These are phyloP conservation scores for Chamaecyparis obtusa DNA, from an alignment of 75 land plant species.

Conservation along the genomic window DNA sequence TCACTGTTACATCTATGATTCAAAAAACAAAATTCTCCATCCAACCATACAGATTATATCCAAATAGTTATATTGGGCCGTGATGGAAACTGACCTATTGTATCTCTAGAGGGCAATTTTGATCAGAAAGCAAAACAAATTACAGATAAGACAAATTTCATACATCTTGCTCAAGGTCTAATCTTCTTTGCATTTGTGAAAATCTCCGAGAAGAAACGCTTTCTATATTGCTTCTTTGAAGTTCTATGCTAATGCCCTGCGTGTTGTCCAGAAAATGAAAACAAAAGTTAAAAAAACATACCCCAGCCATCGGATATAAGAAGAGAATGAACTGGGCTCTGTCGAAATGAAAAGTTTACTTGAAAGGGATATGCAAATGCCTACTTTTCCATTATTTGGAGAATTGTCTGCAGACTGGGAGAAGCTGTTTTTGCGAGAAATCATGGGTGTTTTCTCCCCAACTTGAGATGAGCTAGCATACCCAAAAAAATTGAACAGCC, in stretches of 20 bases:
- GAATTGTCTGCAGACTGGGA: background rate
- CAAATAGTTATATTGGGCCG: background rate
- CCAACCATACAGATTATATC: background rate
- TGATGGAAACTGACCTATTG: background rate
- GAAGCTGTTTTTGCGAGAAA: background rate
- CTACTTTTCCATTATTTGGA: conserved; percentile 28
- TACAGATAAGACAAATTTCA: background rate
- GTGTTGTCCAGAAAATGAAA: conserved; percentile 10
- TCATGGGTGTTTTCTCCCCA: conserved; percentile 1
- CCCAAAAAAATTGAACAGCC: background rate
- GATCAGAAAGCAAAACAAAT: too few relatives aligned
- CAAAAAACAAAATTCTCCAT: background rate
- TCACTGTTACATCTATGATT: background rate
- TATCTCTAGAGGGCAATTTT: background rate
- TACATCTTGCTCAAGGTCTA: conserved; percentile 69
- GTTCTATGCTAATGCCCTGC: conserved; percentile 28
- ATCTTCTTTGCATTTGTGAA: conserved; percentile 44
- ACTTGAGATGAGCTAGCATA: conserved; percentile 2
- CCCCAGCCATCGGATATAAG: background rate
- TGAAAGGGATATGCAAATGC: conserved; percentile 2
- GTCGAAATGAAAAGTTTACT: background rate
- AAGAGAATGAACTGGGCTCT: conserved; percentile 11
- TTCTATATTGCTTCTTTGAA: conserved; percentile 16
- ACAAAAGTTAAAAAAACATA: background rate
- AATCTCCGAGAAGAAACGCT: conserved; percentile 11